Percentiles rank a stretch among this genome's conserved stretches.
Evolutionary conservation across 2,329 filamentous ascomycete species (phyloP).

Genomic region (Berkeleyomyces rouxiae): DNA sequence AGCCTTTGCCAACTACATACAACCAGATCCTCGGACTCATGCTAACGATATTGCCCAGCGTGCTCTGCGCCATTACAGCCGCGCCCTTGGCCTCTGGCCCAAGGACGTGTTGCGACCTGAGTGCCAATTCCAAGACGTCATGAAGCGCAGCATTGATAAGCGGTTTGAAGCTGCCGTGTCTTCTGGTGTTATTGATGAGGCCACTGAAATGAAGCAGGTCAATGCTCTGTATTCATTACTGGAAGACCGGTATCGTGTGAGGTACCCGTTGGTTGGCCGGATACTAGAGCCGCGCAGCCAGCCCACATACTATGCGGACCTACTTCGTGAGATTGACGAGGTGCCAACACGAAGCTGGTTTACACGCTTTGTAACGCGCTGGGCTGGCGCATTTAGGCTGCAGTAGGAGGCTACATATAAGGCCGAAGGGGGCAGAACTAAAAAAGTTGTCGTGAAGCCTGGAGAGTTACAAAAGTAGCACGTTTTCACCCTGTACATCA

Average conservation of each 20-base stretch:
- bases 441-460: too few species aligned
- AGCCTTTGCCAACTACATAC: constrained; percentile 5
- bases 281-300: constrained; percentile 44
- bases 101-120: constrained; percentile 46
- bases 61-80: constrained; percentile 26
- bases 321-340: constrained; percentile 45
- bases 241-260: constrained; percentile 39
- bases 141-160: constrained; percentile 21
- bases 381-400: constrained; percentile 44
- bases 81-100: constrained; percentile 42
- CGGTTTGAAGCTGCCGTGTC: constrained; percentile 17
- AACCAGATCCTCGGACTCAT: background rate
- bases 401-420: constrained; percentile 22
- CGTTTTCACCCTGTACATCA: background rate
- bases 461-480: too few species aligned
- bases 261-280: constrained; percentile 10
- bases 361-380: constrained; percentile 33
- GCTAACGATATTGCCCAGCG: constrained; percentile 5
- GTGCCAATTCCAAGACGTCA: constrained; percentile 41
- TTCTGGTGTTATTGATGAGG: background rate
- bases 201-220: constrained; percentile 25
- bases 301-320: constrained; percentile 44
- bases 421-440: too few species aligned
- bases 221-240: constrained; percentile 43
- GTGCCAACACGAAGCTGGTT: constrained; percentile 41